Conservation (phyloP, 495 filamentous ascomycete genomes). For the Extremus antarcticus region DNA sequence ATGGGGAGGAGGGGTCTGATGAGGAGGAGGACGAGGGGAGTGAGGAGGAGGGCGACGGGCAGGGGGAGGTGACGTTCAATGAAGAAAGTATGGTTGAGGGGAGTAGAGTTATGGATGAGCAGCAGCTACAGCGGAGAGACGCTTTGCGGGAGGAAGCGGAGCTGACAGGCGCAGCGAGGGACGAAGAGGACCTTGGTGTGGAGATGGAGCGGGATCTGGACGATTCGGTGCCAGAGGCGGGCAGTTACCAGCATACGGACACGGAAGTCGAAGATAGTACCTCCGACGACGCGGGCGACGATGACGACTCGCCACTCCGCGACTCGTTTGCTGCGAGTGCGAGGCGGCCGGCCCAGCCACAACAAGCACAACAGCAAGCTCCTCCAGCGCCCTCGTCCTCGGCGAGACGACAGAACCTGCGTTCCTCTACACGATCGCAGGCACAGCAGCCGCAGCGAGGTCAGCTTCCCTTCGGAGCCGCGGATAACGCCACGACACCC, state of each 20-base stretch:
- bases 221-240: slow-evolving; percentile 57
- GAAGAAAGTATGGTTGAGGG: slow-evolving; percentile 27
- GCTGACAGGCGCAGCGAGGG: slow-evolving; percentile 38
- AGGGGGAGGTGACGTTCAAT: slow-evolving; percentile 25
- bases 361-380: not conserved
- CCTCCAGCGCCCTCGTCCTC: not conserved
- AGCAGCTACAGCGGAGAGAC: slow-evolving; percentile 16
- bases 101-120: slow-evolving; percentile 20
- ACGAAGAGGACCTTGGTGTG: slow-evolving; percentile 40
- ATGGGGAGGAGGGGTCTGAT: slow-evolving; percentile 31
- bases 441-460: not conserved
- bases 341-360: not conserved
- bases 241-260: slow-evolving; percentile 71
- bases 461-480: not conserved
- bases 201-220: slow-evolving; percentile 44
- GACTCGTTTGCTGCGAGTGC: not conserved
- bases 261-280: slow-evolving; percentile 57
- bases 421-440: not conserved
- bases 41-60: no score
- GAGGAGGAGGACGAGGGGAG: slow-evolving; percentile 33
- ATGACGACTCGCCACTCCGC: slow-evolving; percentile 19
- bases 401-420: not conserved
- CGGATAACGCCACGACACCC: not conserved
- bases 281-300: slow-evolving; percentile 18
- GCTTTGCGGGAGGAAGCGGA: slow-evolving; percentile 25